Evolutionary conservation across 441 rosid genomes (phyloP).

Genomic region (Syzygium syzygioides): DNA sequence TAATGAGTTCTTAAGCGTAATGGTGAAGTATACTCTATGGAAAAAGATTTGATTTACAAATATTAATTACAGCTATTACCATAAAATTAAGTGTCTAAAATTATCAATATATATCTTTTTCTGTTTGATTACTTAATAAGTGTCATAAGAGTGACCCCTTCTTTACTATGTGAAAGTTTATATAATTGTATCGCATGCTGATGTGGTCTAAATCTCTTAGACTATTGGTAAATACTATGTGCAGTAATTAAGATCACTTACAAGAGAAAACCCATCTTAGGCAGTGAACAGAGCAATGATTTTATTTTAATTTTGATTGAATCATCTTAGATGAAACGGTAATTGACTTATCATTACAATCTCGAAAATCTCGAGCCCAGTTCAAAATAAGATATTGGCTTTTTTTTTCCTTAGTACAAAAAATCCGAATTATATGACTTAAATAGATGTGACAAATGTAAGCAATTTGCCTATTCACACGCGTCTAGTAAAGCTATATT

Average conservation of each 20-base stretch:
- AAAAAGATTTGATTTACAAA: not conserved
- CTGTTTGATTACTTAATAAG: rapidly evolving
- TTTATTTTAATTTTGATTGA: not conserved
- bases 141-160: not conserved
- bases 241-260: not conserved
- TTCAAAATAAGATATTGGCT: not conserved
- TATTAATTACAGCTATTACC: not conserved
- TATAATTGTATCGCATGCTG: not conserved
- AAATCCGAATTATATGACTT: not conserved
- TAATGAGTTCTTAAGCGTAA: not conserved
- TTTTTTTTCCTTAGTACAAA: not conserved
- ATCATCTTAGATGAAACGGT: not conserved
- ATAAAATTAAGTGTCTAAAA: not conserved
- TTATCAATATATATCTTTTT: not conserved
- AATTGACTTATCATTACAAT: not conserved
- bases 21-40: not conserved
- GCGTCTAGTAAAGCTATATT: too few relatives aligned
- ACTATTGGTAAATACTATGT: not conserved
- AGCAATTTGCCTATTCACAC: rapidly evolving
- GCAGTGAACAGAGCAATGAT: not conserved
- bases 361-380: too few relatives aligned
- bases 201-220: not conserved
- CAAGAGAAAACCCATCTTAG: not conserved
- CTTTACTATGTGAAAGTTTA: not conserved
- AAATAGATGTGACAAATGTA: too few relatives aligned